Base-by-base conservation (phyloP, 352 stramenopile species). In the Blastocystis sp. region DNA sequence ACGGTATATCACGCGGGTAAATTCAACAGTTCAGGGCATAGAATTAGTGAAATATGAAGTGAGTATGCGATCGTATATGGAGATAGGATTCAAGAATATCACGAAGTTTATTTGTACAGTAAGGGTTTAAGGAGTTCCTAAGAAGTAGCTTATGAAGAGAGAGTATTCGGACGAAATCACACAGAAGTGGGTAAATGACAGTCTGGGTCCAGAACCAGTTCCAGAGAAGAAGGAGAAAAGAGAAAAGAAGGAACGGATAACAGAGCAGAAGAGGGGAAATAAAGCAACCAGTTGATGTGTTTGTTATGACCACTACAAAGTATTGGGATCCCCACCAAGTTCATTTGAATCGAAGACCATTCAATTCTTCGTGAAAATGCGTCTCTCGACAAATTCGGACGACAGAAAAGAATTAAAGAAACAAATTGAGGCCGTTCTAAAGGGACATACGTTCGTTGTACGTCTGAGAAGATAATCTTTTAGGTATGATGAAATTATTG, bases 81-180 rank as follows among this genome's bases (percentile, higher is more conserved):
- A 83, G 37, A 67, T 83, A 49, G 71, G 71, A 29, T 66, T 54
- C 32, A 57, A 66, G 51, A 83, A 83, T 43, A 51, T 83, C 4
- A 65, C 46, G n/a, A 83, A 65, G 19, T 83, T 83, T 27, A 35
- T 83, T 27, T 32, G 42, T 21, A 67, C 46, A 21, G 71, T 83
- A 12, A 65, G n/a, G 5, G 49, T n/a, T 24, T 19, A 16, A n/a
- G 29, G 5, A 21, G 63, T 14, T 24, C 19, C 9, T 43, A 43
- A 74, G 2, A 35, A 46, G 6, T 74, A 74, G 63, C 21, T 74
- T 1, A 74, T 43, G n/a, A 46, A 83, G 11, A 32, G 35, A 42
- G 71, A 83, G 21, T 83, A 66, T 42, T 66, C 46, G 2, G 71
- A 83, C 16, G 51, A 83, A 19, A 21, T 83, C 19, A 21, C 71